Base-by-base conservation (phyloP, 495 filamentous ascomycete genomes). In the Aspergillus sclerotioniger region DNA sequence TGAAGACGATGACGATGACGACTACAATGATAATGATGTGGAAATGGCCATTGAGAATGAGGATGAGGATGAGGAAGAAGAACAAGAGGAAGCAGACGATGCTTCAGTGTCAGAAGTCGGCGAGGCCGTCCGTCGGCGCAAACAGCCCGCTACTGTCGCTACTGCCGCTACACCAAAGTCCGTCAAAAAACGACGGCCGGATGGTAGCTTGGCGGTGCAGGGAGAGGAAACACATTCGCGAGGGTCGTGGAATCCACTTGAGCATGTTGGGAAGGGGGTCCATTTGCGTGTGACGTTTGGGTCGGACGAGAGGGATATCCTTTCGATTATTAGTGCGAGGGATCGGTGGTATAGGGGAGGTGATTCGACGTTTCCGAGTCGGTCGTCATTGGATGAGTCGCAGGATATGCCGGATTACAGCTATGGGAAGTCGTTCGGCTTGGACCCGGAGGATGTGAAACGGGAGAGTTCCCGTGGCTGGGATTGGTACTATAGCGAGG, bases 401-500 rank as follows among this genome's bases (percentile, higher is more conserved):
- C 47, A 58, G 12, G 60, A 46, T 21, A 37, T 52, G 12, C 58
- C 76, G 54, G 67, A 71, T 39, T 70, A 77, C 48, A 67, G 65
- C n/a, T 80, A 77, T 53, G 82, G 76, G 10, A 62, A 68, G 54
- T 70, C 71, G 0, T 70, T 71, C 57, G 77, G 77, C 3, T 61
- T 68, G 16, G 59, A 66, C 6, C 72, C 75, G 21, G 77, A 76
- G 43, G 72, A 73, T 45, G 29, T 73, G 33, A 56, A 72, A 37
- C 67, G 53, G 46, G 82, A 85, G 66, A 71, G 71, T 47, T 76
- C 73, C 0, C 58, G 60, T 13, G 76, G 73, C n/a, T 84, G 81
- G 80, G 70, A 77, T 54, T 87, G 83, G 84, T 88, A 83, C 56
- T 73, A 78, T 53, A 64, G 71, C 13, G 52, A 71, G 21, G 70